These are phyloP conservation scores for Amanita polypyramis DNA, from an alignment of 768 basidiomycete genomes.

Conservation along the genomic window DNA sequence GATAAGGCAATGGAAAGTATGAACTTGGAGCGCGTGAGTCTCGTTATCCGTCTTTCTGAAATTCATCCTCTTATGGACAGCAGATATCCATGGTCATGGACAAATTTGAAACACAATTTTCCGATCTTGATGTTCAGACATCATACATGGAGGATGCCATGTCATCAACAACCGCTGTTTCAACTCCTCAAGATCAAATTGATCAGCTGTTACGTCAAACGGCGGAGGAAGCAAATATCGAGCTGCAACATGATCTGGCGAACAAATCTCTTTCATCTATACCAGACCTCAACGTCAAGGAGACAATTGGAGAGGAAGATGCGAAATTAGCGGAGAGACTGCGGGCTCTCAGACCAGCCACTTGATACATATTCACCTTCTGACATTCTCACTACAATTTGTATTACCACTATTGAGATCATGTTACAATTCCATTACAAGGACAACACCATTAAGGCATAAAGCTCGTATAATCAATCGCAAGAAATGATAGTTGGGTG, in stretches of 20 bases:
- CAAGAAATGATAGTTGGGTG: neutral
- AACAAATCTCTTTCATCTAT: slow-evolving; percentile 49
- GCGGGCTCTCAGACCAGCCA: slow-evolving; percentile 75
- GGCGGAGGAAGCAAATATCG: slow-evolving; percentile 94
- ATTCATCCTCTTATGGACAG: neutral
- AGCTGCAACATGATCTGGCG: slow-evolving; percentile 85
- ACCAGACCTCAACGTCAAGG: slow-evolving; percentile 42
- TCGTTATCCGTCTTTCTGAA: neutral
- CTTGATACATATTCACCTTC: neutral
- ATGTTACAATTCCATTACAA: slow-evolving; percentile 6
- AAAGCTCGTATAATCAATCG: neutral
- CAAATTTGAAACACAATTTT: slow-evolving; percentile 94
- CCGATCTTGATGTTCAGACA: slow-evolving; percentile 96
- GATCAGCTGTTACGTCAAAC: slow-evolving; percentile 87
- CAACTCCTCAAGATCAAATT: slow-evolving; percentile 96
- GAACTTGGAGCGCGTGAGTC: slow-evolving; percentile 89
- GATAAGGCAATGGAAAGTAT: slow-evolving; percentile 98
- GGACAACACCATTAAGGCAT: slow-evolving; percentile 2
- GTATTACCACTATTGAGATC: neutral
- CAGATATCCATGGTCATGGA: slow-evolving; percentile 99
- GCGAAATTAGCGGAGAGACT: slow-evolving; percentile 75
- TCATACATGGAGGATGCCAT: slow-evolving; percentile 98
- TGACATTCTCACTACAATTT: neutral
- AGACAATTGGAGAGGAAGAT: slow-evolving; percentile 66
- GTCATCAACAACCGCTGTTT: slow-evolving; percentile 83